Conservation (phyloP, 169 alveolate genomes). For the Plasmodium cynomolgi region DNA sequence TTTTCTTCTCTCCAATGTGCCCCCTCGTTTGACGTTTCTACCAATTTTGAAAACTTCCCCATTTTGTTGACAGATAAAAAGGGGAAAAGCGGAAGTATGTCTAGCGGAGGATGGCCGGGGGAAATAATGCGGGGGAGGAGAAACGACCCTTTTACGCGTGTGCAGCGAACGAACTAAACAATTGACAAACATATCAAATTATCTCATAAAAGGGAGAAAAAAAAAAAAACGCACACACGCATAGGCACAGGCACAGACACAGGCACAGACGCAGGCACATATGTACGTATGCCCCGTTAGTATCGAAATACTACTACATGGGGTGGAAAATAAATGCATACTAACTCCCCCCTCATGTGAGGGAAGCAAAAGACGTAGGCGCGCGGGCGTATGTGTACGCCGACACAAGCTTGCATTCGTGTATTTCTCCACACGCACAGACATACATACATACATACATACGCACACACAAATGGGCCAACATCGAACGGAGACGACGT, state of each 20-base stretch:
- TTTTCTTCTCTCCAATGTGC: not conserved
- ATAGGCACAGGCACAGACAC: not conserved
- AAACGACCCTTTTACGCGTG: not conserved
- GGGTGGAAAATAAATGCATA: not conserved
- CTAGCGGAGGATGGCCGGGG: not conserved
- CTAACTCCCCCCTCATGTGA: not conserved
- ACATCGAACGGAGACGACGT: not conserved
- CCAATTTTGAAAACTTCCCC: conserved; percentile 2
- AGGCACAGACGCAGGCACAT: not conserved
- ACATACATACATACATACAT: not conserved
- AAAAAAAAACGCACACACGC: not conserved
- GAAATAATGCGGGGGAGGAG: not conserved
- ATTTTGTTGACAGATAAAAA: conserved; percentile 8
- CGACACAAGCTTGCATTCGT: not conserved
- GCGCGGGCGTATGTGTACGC: not conserved
- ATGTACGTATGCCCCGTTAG: not conserved
- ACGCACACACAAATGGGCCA: not conserved
- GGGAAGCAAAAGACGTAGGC: not conserved
- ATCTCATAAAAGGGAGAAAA: conserved; percentile 10
- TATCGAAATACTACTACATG: not conserved
- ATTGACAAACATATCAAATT: conserved; percentile 13
- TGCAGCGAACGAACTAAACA: conserved; percentile 18
- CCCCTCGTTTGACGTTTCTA: not conserved
- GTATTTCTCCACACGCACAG: not conserved
- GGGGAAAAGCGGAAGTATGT: not conserved